A percentile compares a stretch with the other conserved stretches of the same genome.
These are phyloP conservation scores for Fusarium subtropicale DNA, from an alignment of 2,329 filamentous ascomycete genomes.

Conservation along the genomic window DNA sequence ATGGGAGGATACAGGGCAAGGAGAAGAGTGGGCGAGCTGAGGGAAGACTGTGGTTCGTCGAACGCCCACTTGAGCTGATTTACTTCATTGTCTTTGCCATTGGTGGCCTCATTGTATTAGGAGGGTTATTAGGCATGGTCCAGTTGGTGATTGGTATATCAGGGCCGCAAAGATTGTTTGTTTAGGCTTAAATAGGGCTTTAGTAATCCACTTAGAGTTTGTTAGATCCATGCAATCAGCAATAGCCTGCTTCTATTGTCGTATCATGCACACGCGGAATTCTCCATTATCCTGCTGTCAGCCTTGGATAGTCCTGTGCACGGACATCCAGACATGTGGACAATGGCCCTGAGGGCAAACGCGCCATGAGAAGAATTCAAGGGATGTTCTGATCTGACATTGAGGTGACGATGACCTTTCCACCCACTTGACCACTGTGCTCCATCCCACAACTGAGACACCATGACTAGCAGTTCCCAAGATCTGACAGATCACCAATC, in stretches of 20 bases:
- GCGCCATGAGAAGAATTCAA: neutral
- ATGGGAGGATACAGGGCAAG: slow-evolving; percentile 34
- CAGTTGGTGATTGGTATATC: slow-evolving; percentile 1
- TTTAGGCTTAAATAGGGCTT: neutral
- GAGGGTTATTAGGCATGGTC: slow-evolving; percentile 2
- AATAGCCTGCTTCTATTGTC: neutral
- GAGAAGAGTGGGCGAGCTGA: slow-evolving; percentile 36
- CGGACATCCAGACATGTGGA: neutral
- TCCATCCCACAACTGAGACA: neutral
- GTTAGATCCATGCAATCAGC: neutral
- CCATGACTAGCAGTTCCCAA: neutral
- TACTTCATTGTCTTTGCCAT: slow-evolving; percentile 42
- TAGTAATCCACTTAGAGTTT: slow-evolving; percentile 1
- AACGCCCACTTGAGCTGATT: slow-evolving; percentile 45
- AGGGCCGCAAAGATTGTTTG: neutral
- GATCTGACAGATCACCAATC: neutral
- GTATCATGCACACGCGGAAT: neutral
- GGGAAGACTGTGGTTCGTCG: slow-evolving; percentile 27
- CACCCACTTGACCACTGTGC: neutral
- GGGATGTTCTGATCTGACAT: neutral
- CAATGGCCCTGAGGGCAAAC: neutral
- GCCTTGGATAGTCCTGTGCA: neutral
- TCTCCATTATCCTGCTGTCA: neutral
- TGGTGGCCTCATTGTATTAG: slow-evolving; percentile 12
- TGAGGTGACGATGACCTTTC: neutral